Percentiles rank a stretch among this genome's conserved stretches.
phyloP scores from a whole-genome alignment of 345 rosid genomes.

The Syzygium jambos region DNA sequence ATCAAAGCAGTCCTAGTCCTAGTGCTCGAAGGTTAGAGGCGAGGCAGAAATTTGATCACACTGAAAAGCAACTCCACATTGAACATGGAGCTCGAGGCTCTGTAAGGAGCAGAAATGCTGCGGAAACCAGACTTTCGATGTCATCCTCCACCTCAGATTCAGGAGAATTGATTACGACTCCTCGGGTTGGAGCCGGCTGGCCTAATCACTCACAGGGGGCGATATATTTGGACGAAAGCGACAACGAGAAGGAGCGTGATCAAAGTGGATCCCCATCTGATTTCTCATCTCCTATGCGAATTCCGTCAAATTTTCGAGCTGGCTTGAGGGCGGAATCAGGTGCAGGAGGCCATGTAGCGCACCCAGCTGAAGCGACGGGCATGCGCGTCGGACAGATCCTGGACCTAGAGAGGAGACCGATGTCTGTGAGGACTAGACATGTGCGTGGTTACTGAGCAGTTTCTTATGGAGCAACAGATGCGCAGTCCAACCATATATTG shows the following conservation, averaged over 20 bases:
- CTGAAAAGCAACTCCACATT: not conserved
- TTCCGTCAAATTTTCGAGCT: not conserved
- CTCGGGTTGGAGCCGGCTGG: not conserved
- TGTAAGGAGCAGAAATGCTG: not conserved
- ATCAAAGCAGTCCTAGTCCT: constrained; percentile 2
- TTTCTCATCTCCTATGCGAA: not conserved
- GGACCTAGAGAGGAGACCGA: constrained; percentile 30
- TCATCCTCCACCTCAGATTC: not conserved
- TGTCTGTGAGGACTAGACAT: constrained; percentile 51
- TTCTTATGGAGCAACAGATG: not conserved
- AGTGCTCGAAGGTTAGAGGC: not conserved
- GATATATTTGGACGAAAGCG: not conserved
- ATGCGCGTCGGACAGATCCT: not conserved
- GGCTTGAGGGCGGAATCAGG: constrained; percentile 1
- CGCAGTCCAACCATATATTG: not conserved
- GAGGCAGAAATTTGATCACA: not conserved
- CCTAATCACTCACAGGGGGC: not conserved
- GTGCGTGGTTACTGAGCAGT: constrained; percentile 45
- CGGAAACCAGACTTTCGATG: not conserved
- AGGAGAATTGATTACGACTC: not conserved
- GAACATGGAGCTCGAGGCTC: not conserved
- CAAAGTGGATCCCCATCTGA: not conserved
- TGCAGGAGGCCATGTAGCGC: not conserved
- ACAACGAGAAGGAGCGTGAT: not conserved
- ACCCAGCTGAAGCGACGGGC: not conserved